Percentiles rank a stretch among this genome's conserved stretches.
These are phyloP conservation scores for Kalanchoe fedtschenkoi DNA, from an alignment of 164 flowering plant genomes.

Conservation along the genomic window DNA sequence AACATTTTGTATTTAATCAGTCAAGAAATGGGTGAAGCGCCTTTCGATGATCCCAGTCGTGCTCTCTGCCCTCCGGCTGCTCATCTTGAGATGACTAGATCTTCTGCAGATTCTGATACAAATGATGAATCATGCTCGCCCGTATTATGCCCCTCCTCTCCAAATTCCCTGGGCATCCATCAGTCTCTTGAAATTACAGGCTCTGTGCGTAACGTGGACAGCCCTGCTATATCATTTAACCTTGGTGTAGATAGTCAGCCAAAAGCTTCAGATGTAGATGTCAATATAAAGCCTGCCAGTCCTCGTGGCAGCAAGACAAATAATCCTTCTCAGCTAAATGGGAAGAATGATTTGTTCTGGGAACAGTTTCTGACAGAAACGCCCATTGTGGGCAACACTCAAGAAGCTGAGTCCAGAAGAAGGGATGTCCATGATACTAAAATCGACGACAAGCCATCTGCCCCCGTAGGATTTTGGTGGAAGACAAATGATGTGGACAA, in stretches of 20 bases:
- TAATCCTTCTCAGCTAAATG: conserved; percentile 19
- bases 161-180: conserved; percentile 23
- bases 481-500: conserved; percentile 33
- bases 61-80: conserved; percentile 15
- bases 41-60: too few species aligned
- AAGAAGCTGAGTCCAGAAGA: conserved; percentile 43
- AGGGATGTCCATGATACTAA: conserved; percentile 17
- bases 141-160: conserved; percentile 16
- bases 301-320: conserved; percentile 16
- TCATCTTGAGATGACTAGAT: conserved; percentile 19
- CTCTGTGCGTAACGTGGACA: conserved; percentile 21
- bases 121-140: conserved; percentile 19
- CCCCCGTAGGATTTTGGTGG: conserved; percentile 32
- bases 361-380: conserved; percentile 66
- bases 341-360: conserved; percentile 71
- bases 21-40: conserved; percentile 26
- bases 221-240: conserved; percentile 23
- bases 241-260: conserved; percentile 17
- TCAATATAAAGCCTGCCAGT: conserved; percentile 32
- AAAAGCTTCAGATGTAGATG: conserved; percentile 31
- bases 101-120: conserved; percentile 28
- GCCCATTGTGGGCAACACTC: conserved; percentile 35
- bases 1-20: conserved; percentile 26
- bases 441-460: conserved; percentile 20
- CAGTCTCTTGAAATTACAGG: conserved; percentile 35